phyloP scores from a whole-genome alignment of 768 basidiomycete species.

The Gloeopeniophorella convolvens region DNA sequence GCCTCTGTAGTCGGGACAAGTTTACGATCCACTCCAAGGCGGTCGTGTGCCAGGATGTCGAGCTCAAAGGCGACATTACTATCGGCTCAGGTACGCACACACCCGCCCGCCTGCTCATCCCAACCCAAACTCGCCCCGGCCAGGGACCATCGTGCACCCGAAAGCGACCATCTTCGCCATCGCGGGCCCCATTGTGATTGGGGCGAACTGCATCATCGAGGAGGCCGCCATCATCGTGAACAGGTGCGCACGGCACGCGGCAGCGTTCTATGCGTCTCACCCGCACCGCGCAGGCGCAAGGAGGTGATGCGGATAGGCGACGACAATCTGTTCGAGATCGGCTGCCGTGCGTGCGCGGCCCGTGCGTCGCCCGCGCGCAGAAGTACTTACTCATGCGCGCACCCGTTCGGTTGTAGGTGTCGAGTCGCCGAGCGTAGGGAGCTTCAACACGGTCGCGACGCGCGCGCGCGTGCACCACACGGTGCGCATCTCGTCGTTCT shows the following conservation, averaged over 20 bases:
- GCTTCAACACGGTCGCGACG: slow-evolving; percentile 82
- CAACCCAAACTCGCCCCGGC: neutral
- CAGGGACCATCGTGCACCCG: slow-evolving; percentile 86
- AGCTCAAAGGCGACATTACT: slow-evolving; percentile 90
- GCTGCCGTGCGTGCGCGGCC: slow-evolving; percentile 62
- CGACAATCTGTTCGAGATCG: slow-evolving; percentile 91
- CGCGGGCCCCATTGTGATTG: slow-evolving; percentile 86
- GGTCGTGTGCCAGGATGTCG: slow-evolving; percentile 88
- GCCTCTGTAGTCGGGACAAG: slow-evolving; percentile 65
- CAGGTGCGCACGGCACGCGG: slow-evolving; percentile 37
- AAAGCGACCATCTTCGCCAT: slow-evolving; percentile 92
- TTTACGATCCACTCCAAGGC: slow-evolving; percentile 88
- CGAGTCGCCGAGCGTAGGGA: slow-evolving; percentile 79
- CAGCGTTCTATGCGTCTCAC: neutral
- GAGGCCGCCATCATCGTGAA: slow-evolving; percentile 90
- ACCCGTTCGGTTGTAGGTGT: slow-evolving; percentile 50
- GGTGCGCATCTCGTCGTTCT: slow-evolving; percentile 71
- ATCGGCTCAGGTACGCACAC: slow-evolving; percentile 66
- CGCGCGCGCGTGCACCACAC: slow-evolving; percentile 79
- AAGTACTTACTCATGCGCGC: slow-evolving; percentile 1
- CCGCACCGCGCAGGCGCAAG: slow-evolving; percentile 43
- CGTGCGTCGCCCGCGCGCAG: neutral
- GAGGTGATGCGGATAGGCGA: slow-evolving; percentile 92
- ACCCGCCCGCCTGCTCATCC: neutral
- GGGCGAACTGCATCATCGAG: slow-evolving; percentile 84